Base-by-base conservation (phyloP, 768 basidiomycete species). In the Lentinula guzmanii region DNA sequence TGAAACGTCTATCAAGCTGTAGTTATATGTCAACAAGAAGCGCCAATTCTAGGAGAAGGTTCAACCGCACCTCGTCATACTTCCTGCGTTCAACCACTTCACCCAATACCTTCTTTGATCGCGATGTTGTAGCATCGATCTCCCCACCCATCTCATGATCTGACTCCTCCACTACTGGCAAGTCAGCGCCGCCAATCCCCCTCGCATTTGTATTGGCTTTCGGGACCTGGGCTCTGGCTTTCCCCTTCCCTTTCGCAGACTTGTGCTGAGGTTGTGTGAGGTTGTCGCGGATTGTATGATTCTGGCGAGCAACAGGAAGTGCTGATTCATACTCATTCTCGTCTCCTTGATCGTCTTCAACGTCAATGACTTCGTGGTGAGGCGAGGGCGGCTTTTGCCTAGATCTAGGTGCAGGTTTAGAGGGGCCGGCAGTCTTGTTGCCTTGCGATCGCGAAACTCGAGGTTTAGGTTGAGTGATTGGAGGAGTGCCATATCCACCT, bases 241-340 rank as follows among this genome's bases (percentile, higher is more conserved):
- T 76, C 5, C 69, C 71, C 65, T 76, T 79, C 5, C 66, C 69
- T 62, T 74, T 75, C 34, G 60, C 64, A 18, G 58, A 51, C 18
- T 46, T 46, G 34, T 8, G 43, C 37, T 59, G 21, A 28, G 15
- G 21, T 50, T 16, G 35, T 33, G 33, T 18, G 35, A 11, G 31
- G 10, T 42, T 35, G 21, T 13, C 37, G 13, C 18, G 54, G 21
- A 21, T 3, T 24, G 33, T 6, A 5, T 48, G 31, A n/a, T 24
- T 37, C 33, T 42, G 45, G 7, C 58, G 43, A 37, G 45, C 21
- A 13, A 3, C 10, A 21, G 31, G 45, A 5, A 45, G 5, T 5
- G 51, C n/a, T 34, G 15, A 31, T 31, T 6, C 6, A 15, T 5
- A 33, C 13, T 50, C 58, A 39, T 46, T 42, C 24, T 21, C 58